Conservation (phyloP, 805 yeast genomes). For the Saccharomycopsis sp. region DNA sequence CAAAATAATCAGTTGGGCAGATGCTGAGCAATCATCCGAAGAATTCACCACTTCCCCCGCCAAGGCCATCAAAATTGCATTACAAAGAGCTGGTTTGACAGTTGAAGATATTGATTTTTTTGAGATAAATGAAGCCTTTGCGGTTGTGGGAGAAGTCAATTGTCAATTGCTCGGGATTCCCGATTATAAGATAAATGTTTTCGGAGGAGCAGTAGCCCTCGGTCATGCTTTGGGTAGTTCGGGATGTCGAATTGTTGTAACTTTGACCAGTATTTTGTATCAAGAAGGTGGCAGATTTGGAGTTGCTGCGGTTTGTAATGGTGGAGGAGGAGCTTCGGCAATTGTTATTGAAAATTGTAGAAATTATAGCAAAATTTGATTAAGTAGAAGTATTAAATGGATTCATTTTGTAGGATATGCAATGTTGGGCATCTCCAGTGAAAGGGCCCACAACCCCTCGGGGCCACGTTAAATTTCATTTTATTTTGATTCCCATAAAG, state of each 20-base stretch:
- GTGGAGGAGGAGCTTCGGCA: constrained; percentile 99
- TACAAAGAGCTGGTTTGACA: constrained; percentile 67
- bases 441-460: too few relatives aligned
- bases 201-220: constrained; percentile 93
- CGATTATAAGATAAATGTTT: constrained; percentile 62
- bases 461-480: too few relatives aligned
- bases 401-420: too few relatives aligned
- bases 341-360: constrained; percentile 60
- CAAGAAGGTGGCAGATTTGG: constrained; percentile 88
- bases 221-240: constrained; percentile 95
- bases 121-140: constrained; percentile 96
- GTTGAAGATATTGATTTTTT: constrained; percentile 70
- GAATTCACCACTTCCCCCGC: constrained; percentile 96
- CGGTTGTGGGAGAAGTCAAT: constrained; percentile 91
- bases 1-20: constrained; percentile 89
- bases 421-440: too few relatives aligned
- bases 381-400: too few relatives aligned
- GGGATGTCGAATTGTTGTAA: constrained; percentile 89
- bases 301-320: constrained; percentile 94
- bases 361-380: neutral
- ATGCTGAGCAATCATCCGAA: constrained; percentile 90
- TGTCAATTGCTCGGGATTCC: constrained; percentile 56
- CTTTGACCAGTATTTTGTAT: constrained; percentile 62
- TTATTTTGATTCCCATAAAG: too few relatives aligned
- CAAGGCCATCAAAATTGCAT: constrained; percentile 88